Percentiles rank a stretch among this genome's conserved stretches.
phyloP scores from a whole-genome alignment of 2,329 filamentous ascomycete genomes.

The Aspergillus texensis region DNA sequence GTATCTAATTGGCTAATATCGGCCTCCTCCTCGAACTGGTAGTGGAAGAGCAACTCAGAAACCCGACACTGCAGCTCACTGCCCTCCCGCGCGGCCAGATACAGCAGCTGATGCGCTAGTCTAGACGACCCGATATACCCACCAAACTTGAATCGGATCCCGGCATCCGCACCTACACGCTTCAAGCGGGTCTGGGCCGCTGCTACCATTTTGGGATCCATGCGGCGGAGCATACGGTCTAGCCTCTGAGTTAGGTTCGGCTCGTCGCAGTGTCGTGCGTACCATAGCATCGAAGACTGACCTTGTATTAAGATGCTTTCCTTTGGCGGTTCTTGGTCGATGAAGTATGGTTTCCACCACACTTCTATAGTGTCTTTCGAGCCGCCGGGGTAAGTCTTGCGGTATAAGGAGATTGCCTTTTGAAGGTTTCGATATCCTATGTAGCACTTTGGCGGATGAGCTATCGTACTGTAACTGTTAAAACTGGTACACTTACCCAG shows the following conservation, averaged over 20 bases:
- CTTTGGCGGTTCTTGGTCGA: conserved; percentile 15
- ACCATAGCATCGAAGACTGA: not conserved
- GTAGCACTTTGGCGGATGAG: conserved; percentile 14
- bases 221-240: conserved; percentile 26
- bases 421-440: conserved; percentile 18
- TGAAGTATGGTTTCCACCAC: conserved; percentile 20
- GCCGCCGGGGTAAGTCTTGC: conserved; percentile 20
- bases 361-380: conserved; percentile 15
- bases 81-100: conserved; percentile 6
- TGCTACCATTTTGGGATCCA: conserved; percentile 14
- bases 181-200: conserved; percentile 20
- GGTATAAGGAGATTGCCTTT: conserved; percentile 18
- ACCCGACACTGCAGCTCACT: conserved; percentile 12
- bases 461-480: not conserved
- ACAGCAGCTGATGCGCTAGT: conserved; percentile 21
- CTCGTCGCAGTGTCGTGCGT: not conserved
- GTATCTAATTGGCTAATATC: conserved; percentile 20
- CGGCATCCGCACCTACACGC: conserved; percentile 15
- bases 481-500: not conserved
- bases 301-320: conserved; percentile 20
- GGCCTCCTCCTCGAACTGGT: conserved; percentile 23
- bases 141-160: conserved; percentile 22
- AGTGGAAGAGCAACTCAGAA: conserved; percentile 20
- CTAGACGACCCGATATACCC: conserved; percentile 24
- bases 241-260: not conserved